These are phyloP conservation scores for Lichina pygmaea DNA, from an alignment of 495 filamentous ascomycete genomes.

Conservation along the genomic window DNA sequence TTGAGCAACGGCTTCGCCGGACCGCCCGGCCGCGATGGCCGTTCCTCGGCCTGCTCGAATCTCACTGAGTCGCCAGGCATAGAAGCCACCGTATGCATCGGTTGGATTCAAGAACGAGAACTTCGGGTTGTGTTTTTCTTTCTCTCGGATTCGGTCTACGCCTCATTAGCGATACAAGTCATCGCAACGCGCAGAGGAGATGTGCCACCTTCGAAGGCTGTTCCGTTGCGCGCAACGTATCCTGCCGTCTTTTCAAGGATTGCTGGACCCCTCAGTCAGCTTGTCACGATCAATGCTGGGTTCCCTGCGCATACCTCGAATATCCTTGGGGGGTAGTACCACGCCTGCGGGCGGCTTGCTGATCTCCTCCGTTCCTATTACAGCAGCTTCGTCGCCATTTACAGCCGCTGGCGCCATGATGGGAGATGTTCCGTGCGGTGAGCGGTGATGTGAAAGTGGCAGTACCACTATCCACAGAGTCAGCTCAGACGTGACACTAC, in stretches of 20 bases:
- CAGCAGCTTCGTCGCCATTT: conserved; percentile 23
- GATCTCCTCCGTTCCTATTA: conserved; percentile 20
- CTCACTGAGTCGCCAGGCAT: conserved; percentile 69
- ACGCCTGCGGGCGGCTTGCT: conserved; percentile 59
- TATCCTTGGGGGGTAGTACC: conserved; percentile 63
- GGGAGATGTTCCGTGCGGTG: too few species aligned
- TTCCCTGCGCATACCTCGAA: conserved; percentile 24
- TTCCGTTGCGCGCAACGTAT: conserved; percentile 64
- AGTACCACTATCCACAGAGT: too few species aligned
- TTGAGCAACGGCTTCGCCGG: conserved; percentile 25
- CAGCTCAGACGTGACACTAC: too few species aligned
- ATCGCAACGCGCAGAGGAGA: not conserved
- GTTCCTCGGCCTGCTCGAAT: conserved; percentile 65
- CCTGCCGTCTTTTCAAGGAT: conserved; percentile 93
- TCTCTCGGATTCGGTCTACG: conserved; percentile 55
- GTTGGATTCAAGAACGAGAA: conserved; percentile 64
- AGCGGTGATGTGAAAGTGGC: too few species aligned
- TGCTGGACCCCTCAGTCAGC: conserved; percentile 9
- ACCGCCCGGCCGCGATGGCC: conserved; percentile 48
- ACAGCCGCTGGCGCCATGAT: conserved; percentile 26
- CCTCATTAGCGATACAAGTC: too few species aligned
- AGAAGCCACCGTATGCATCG: conserved; percentile 74
- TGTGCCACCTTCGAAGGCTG: conserved; percentile 46
- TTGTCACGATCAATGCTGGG: too few species aligned
- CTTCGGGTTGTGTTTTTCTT: conserved; percentile 63